Evolutionary conservation across 306 rosid genomes (phyloP), one percentile per base, ranked within the genome.

Genomic region (Pachyrhizus erosus): DNA sequence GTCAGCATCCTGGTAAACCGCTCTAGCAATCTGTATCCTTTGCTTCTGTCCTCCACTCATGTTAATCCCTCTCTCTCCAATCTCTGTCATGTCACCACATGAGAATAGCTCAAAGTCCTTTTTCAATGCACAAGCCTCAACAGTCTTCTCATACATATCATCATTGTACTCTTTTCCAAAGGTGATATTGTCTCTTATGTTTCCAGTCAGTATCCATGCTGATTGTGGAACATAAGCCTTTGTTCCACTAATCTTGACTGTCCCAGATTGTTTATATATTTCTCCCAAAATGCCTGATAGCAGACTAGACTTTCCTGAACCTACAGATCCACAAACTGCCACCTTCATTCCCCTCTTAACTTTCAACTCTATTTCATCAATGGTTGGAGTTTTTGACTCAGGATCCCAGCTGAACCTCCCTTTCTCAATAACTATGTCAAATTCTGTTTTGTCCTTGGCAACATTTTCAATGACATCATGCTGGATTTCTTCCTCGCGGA

Each of bases 21-120:
- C 92, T 57, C 99, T 86, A 60, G 99, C 99, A 37, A 96, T 90
- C 76, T 96, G 98, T 70, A 95, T 91, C 89, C 99, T 92, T 77
- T 95, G 99, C 87, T 95, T 95, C 85, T 95, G 99, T 18, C 99
- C 99, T 27, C 99, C 99, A 84, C 99, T 96, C 98, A 96, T 91
- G 76, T 96, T 96, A 74, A 96, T 93, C 77, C 99, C 99, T 85
- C 99, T 89, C 75, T 96, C 99, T 60, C 99, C 99, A 58, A 93
- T 96, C 83, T 92, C 97, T 8, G 99, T 96, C 27, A 89, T 70
- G 65, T 96, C 99, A n/a, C 98, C 98, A 62, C 80, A 65, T 1
- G 96, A 89, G 83, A 96, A 96, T 48, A 93, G 86, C 89, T 93
- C 98, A 73, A 92, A 91, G 85, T 96, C 99, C 86, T 96, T 96